These are phyloP conservation scores for Omphalea diandra DNA, from an alignment of 441 rosid species.

Conservation along the genomic window DNA sequence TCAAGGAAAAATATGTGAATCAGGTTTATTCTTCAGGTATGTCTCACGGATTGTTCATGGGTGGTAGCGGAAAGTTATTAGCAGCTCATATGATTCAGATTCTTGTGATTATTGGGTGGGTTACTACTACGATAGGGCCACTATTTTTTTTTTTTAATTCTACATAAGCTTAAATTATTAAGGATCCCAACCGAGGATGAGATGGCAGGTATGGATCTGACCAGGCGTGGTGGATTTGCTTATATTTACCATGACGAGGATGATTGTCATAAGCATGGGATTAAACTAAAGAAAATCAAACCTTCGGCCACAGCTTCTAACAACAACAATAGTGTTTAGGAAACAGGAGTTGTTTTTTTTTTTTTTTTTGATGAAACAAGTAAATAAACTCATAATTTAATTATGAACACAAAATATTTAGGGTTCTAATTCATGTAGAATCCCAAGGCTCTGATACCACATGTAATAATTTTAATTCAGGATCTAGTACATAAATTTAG, in stretches of 20 bases:
- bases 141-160: conserved; percentile 55
- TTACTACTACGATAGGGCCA: conserved; percentile 83
- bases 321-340: background rate
- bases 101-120: conserved; percentile 70
- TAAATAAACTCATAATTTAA: too few relatives aligned
- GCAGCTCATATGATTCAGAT: conserved; percentile 79
- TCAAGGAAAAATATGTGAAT: conserved; percentile 49
- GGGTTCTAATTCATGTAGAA: too few relatives aligned
- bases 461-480: too few relatives aligned
- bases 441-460: too few relatives aligned
- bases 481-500: too few relatives aligned
- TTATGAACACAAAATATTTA: too few relatives aligned
- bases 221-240: conserved; percentile 81
- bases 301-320: conserved; percentile 28
- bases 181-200: conserved; percentile 76
- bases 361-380: too few relatives aligned
- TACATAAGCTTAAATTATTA: conserved; percentile 49
- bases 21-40: conserved; percentile 48
- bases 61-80: conserved; percentile 77
- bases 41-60: conserved; percentile 72
- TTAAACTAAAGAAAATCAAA: conserved; percentile 40
- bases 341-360: too few relatives aligned
- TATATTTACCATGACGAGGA: conserved; percentile 65
- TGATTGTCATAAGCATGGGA: conserved; percentile 34
- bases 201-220: conserved; percentile 79